Base-by-base conservation (phyloP, 2,329 filamentous ascomycete species). In the Acephala macrosclerotiorum region DNA sequence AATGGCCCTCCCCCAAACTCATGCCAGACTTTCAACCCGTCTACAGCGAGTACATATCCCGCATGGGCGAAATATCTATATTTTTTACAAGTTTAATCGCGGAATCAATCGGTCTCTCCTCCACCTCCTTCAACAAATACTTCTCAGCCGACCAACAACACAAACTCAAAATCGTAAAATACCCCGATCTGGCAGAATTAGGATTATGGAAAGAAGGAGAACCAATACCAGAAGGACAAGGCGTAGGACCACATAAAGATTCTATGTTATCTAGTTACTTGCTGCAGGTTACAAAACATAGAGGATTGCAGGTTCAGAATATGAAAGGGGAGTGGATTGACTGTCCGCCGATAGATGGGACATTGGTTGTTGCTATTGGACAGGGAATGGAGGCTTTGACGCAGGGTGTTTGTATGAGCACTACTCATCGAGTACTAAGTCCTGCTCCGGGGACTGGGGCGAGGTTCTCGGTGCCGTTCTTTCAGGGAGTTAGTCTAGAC, bases 161-260 rank as follows among this genome's bases (percentile, higher is more conserved):
- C 81, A 96, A 96, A 82, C 84, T 96, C 73, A 97, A 97, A 81
- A 90, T 97, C 66, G 90, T 96, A 66, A 93, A 92, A 80, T 96
- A 96, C 75, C 93, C 93, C 0, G 93, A 96, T 75, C 78, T 86
- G 14, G 78, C 80, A n/a, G 84, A 88, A 76, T 79, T 91, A 1
- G 86, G 84, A 0, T 76, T 83, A 2, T 77, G 70, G 22, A 77
- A 75, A 2, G 80, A 76, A 38, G 67, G 64, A 9, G 64, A 69
- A 45, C 75, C 64, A 3, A 70, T 71, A 29, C 76, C 73, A 25
- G 77, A 84, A 69, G 83, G 83, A 65, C 87, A 89, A 71, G 87
- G 81, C 72, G 90, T 94, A 0, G 92, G 92, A 0, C 91, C 92
- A 38, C 92, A 95, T 81, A 95, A 95, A 78, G 92, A 95, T 77